phyloP scores from a whole-genome alignment of 1,139 yeast species.

The Kodamaea ohmeri region DNA sequence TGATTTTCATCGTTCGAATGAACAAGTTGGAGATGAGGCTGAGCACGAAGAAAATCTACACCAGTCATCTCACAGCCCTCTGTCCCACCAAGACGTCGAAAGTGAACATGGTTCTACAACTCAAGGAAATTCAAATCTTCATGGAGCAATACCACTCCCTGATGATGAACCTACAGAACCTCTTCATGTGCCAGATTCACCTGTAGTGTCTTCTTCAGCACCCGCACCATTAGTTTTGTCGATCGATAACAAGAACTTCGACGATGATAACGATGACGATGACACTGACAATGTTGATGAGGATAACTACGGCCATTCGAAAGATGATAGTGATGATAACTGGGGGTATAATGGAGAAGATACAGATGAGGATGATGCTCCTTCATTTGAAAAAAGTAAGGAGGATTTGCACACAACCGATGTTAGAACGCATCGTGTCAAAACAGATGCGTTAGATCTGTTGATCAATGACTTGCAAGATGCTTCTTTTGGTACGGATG shows the following conservation, averaged over 20 bases:
- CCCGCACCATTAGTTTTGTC: slow-evolving; percentile 26
- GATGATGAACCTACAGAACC: no score
- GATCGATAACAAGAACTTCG: slow-evolving; percentile 21
- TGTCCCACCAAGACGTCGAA: no score
- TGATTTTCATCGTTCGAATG: not conserved
- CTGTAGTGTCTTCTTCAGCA: no score
- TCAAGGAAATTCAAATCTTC: no score
- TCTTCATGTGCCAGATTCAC: no score
- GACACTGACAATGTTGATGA: slow-evolving; percentile 22
- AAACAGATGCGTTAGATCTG: slow-evolving; percentile 34
- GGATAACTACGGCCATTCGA: slow-evolving; percentile 17
- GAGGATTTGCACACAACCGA: slow-evolving; percentile 5
- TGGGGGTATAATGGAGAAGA: slow-evolving; percentile 20
- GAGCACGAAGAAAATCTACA: no score
- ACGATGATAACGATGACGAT: slow-evolving; percentile 15
- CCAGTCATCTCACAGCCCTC: no score
- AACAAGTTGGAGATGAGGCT: not conserved
- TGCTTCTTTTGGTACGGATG: slow-evolving; percentile 19
- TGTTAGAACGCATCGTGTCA: slow-evolving; percentile 6
- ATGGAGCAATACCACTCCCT: no score
- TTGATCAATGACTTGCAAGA: slow-evolving; percentile 36
- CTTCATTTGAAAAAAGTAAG: slow-evolving; percentile 4
- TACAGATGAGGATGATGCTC: slow-evolving; percentile 16
- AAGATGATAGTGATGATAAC: slow-evolving; percentile 18
- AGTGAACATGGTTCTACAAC: no score